Conservation (phyloP, 2,329 filamentous ascomycete species). For the Fusarium nematophilum region DNA sequence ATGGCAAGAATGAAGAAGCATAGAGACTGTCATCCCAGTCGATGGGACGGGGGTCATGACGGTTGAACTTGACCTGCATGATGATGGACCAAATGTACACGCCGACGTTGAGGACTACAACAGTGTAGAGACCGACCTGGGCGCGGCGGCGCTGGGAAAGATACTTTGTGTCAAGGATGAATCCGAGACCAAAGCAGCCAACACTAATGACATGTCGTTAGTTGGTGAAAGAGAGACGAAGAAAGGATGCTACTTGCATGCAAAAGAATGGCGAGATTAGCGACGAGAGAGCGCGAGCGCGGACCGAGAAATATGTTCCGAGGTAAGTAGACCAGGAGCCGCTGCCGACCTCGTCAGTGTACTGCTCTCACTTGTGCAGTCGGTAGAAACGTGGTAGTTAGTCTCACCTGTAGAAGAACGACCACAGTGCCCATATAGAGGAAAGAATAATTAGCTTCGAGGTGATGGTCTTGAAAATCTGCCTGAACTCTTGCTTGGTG, state of each 20-base stretch:
- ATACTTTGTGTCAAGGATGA: constrained; percentile 55
- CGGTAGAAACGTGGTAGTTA: not conserved
- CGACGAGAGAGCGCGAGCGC: constrained; percentile 33
- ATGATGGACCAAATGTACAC: constrained; percentile 63
- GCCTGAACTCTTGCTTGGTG: constrained; percentile 9
- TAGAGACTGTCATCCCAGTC: constrained; percentile 59
- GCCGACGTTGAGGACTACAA: constrained; percentile 58
- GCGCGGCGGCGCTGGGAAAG: constrained; percentile 57
- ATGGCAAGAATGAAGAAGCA: constrained; percentile 56
- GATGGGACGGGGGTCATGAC: constrained; percentile 53
- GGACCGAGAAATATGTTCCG: constrained; percentile 7
- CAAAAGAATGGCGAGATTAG: constrained; percentile 57
- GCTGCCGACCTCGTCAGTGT: not conserved
- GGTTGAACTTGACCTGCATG: constrained; percentile 57
- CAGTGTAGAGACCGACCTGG: constrained; percentile 57
- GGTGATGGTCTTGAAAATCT: constrained; percentile 12
- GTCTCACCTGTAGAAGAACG: constrained; percentile 14
- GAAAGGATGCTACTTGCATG: constrained; percentile 48
- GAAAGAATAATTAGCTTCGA: constrained; percentile 13
- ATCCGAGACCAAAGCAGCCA: constrained; percentile 61
- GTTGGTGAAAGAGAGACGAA: not conserved
- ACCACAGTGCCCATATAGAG: constrained; percentile 13
- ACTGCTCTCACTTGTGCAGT: no score
- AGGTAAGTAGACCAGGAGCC: constrained; percentile 15
- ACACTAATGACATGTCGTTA: constrained; percentile 41